phyloP scores from a whole-genome alignment of 1,284 basidiomycete species.

The Clitocybe nebularis region DNA sequence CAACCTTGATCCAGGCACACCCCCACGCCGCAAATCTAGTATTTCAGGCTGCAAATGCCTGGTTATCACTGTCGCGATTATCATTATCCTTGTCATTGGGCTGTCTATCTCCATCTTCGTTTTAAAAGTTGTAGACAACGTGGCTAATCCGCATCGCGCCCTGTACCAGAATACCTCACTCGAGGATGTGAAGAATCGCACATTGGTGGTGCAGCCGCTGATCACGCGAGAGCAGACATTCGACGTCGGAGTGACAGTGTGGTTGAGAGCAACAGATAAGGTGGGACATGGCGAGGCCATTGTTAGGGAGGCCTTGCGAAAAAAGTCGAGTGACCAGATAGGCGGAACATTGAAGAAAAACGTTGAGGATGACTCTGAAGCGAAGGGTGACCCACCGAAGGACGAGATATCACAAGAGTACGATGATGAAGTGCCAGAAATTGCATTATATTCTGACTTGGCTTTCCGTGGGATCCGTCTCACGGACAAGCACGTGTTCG shows the following conservation, averaged over 20 bases:
- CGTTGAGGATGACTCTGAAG: neutral
- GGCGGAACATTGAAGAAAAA: neutral
- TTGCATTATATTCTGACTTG: slow-evolving; percentile 25
- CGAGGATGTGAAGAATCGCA: slow-evolving; percentile 16
- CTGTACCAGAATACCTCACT: slow-evolving; percentile 22
- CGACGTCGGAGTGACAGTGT: slow-evolving; percentile 25
- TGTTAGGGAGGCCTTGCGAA: neutral
- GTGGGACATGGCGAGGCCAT: neutral
- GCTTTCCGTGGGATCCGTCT: slow-evolving; percentile 27
- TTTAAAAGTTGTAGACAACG: neutral
- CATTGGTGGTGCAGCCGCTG: slow-evolving; percentile 28
- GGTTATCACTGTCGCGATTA: slow-evolving; percentile 6
- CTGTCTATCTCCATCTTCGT: slow-evolving; percentile 8
- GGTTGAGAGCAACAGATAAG: slow-evolving; percentile 13
- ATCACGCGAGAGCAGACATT: slow-evolving; percentile 22
- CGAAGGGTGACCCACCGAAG: no score
- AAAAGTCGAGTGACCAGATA: no score
- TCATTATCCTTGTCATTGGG: slow-evolving; percentile 6
- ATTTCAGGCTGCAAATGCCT: slow-evolving; percentile 18
- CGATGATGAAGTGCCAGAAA: slow-evolving; percentile 14
- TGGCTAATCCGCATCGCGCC: slow-evolving; percentile 14
- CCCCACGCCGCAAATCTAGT: slow-evolving; percentile 13
- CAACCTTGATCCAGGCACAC: slow-evolving; percentile 16
- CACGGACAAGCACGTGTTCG: slow-evolving; percentile 21
- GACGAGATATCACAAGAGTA: neutral